Evolutionary conservation across 768 basidiomycete genomes (phyloP).

Genomic region (Trametes cinnabarina): DNA sequence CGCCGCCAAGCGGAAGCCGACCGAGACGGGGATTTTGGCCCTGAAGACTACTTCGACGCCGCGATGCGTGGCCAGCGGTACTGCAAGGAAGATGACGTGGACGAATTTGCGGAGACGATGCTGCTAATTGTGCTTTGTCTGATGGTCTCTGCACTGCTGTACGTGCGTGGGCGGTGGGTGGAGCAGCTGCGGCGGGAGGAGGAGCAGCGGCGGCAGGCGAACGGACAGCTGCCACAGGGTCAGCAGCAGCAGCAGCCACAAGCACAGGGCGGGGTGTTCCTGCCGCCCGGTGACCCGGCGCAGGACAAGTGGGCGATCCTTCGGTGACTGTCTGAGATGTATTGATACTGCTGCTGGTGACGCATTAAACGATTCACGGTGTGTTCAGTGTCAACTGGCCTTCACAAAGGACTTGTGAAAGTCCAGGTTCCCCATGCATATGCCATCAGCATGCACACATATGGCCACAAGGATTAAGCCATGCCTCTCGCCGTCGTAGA

Average conservation of each 20-base stretch:
- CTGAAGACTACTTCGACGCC: slow-evolving; percentile 82
- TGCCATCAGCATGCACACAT: too few relatives aligned
- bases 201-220: slow-evolving; percentile 35
- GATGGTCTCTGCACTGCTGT: slow-evolving; percentile 70
- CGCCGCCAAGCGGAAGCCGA: slow-evolving; percentile 70
- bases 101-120: slow-evolving; percentile 81
- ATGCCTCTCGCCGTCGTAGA: too few relatives aligned
- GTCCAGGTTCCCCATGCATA: too few relatives aligned
- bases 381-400: too few relatives aligned
- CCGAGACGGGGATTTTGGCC: slow-evolving; percentile 69
- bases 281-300: slow-evolving; percentile 61
- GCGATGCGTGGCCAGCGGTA: slow-evolving; percentile 52
- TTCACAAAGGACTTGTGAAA: too few relatives aligned
- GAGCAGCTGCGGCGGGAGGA: slow-evolving; percentile 70
- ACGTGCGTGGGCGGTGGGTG: slow-evolving; percentile 75
- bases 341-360: too few relatives aligned
- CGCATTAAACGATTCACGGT: too few relatives aligned
- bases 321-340: slow-evolving; percentile 31
- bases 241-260: slow-evolving; percentile 16
- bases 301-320: slow-evolving; percentile 65
- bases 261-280: slow-evolving; percentile 48
- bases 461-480: too few relatives aligned
- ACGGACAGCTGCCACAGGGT: slow-evolving; percentile 14
- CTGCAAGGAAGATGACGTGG: slow-evolving; percentile 59
- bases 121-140: slow-evolving; percentile 72